Percentiles rank a stretch among this genome's conserved stretches.
These are phyloP conservation scores for Ogataea degrootiae DNA, from an alignment of 805 yeast species.

Conservation along the genomic window DNA sequence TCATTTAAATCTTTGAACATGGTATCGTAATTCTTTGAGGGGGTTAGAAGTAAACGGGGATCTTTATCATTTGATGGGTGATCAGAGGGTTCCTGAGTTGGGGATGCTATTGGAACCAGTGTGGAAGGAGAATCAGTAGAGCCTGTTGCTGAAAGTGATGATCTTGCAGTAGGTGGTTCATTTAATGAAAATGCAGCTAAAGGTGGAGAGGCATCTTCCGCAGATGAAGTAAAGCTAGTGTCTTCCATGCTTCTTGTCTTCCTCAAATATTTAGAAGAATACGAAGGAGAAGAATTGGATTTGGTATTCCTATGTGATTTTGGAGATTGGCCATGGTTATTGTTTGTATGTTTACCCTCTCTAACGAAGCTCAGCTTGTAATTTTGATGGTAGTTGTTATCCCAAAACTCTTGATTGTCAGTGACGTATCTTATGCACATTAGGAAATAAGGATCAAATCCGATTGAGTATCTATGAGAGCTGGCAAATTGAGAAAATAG, in stretches of 20 bases:
- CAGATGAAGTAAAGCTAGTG: conserved; percentile 3
- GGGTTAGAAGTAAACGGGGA: conserved; percentile 9
- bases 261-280: conserved; percentile 18
- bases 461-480: conserved; percentile 19
- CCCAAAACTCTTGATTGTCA: conserved; percentile 62
- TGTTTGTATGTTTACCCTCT: neutral
- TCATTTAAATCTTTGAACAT: conserved; percentile 9
- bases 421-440: conserved; percentile 57
- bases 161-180: conserved; percentile 4
- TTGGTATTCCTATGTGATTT: neutral
- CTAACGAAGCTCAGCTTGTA: conserved; percentile 44
- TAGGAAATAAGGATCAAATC: conserved; percentile 18
- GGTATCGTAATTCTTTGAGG: conserved; percentile 16
- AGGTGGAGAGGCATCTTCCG: neutral
- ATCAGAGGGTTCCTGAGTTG: neutral
- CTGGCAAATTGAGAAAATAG: conserved; percentile 30
- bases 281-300: conserved; percentile 5
- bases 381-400: conserved; percentile 60
- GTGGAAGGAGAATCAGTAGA: no score
- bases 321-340: neutral
- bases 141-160: neutral
- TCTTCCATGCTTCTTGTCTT: conserved; percentile 24
- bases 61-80: neutral
- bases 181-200: conserved; percentile 1
- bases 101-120: neutral